Conservation (phyloP, 2,329 filamentous ascomycete genomes). For the Simplicillium aogashimaense region DNA sequence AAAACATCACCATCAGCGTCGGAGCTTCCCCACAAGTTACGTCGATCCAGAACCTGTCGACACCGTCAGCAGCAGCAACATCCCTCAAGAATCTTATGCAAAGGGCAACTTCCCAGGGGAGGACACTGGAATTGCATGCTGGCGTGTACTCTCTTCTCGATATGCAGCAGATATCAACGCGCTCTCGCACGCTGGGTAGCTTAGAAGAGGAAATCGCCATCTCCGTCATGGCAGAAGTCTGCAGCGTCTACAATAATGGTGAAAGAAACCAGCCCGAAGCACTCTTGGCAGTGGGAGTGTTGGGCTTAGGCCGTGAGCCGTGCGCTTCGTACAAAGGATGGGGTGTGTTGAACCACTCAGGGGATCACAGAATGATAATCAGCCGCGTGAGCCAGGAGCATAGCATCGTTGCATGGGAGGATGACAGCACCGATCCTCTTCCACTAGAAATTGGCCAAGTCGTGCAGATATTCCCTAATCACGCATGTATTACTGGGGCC, state of each 20-base stretch:
- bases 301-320: constrained; percentile 52
- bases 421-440: constrained; percentile 10
- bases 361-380: constrained; percentile 35
- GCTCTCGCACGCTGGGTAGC: constrained; percentile 20
- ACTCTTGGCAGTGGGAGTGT: constrained; percentile 44
- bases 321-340: constrained; percentile 51
- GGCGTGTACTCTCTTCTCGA: constrained; percentile 57
- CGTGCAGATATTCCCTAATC: constrained; percentile 47
- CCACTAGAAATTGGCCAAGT: constrained; percentile 33
- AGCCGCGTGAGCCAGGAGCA: constrained; percentile 57
- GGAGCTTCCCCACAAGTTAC: constrained; percentile 22
- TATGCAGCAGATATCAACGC: constrained; percentile 53
- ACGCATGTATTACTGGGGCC: constrained; percentile 53
- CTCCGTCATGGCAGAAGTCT: constrained; percentile 49
- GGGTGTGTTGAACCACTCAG: constrained; percentile 35
- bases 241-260: constrained; percentile 42
- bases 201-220: constrained; percentile 40
- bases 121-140: constrained; percentile 47
- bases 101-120: constrained; percentile 5
- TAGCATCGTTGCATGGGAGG: constrained; percentile 43
- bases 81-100: background rate
- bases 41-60: constrained; percentile 14
- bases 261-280: constrained; percentile 33
- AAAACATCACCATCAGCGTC: constrained; percentile 16
- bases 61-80: background rate